These are phyloP conservation scores for Clonostachys sp. DNA, from an alignment of 2,329 filamentous ascomycete species.

Conservation along the genomic window DNA sequence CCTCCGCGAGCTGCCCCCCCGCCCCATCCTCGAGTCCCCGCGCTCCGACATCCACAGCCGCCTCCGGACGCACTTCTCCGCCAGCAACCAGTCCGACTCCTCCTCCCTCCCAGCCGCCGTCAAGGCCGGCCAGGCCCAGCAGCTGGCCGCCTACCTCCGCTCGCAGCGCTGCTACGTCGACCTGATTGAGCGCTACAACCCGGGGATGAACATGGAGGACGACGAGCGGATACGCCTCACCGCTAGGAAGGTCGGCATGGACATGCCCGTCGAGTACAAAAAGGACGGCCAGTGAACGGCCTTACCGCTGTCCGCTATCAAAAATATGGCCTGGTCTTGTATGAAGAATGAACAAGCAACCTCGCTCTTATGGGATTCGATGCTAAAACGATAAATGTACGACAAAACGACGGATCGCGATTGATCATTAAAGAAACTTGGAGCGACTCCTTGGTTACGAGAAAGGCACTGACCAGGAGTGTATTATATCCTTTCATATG, in stretches of 20 bases:
- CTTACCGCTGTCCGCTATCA: no score
- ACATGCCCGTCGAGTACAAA: constrained; percentile 65
- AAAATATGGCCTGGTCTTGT: no score
- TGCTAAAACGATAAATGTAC: not conserved
- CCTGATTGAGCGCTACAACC: constrained; percentile 88
- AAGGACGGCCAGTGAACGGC: not conserved
- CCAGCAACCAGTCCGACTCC: constrained; percentile 62
- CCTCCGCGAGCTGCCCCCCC: constrained; percentile 82
- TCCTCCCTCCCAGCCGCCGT: constrained; percentile 16
- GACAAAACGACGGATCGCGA: not conserved
- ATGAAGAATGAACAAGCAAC: not conserved
- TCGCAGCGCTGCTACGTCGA: constrained; percentile 82
- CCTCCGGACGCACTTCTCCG: constrained; percentile 62
- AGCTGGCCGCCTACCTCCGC: constrained; percentile 74
- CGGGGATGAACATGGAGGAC: constrained; percentile 80
- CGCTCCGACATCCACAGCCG: constrained; percentile 68
- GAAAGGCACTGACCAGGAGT: not conserved
- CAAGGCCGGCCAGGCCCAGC: constrained; percentile 45
- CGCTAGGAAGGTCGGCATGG: constrained; percentile 84
- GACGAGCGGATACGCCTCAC: constrained; percentile 81
- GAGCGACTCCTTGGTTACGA: not conserved
- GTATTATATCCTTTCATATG: not conserved
- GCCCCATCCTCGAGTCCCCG: constrained; percentile 46
- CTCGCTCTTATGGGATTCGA: not conserved
- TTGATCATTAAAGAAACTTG: no score